Evolutionary conservation across 169 alveolate species (phyloP), one percentile per base, ranked within the genome.

Genomic region (Cryptosporidium bovis): DNA sequence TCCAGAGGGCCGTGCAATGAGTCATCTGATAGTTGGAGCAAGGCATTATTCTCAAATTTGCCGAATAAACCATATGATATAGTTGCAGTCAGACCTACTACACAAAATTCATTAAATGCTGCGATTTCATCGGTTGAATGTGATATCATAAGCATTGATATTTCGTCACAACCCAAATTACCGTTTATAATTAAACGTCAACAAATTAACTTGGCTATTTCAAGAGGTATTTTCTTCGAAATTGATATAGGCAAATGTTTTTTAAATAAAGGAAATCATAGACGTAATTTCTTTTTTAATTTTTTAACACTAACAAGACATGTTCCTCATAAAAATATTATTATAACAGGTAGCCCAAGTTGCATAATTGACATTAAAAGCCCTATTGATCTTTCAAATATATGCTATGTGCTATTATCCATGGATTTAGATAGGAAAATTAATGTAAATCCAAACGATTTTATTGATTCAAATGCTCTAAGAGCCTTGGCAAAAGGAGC

Each of bases 21-120:
- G 20, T 34, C 87, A n/a, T 60, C 87, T 15, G 87, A 77, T 12
- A 62, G 87, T 27, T 77, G 87, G 87, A 77, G 87, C 65, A 77
- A 77, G 24, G 71, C 87, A 15, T 34, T 77, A 62, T 77, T 77
- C 15, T 77, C 87, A 36, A 31, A 65, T 56, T 18, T 62, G 20
- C 71, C 56, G 16, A 34, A 77, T 48, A 64, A 77, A 12, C 65
- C 69, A 13, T 77, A 77, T 51, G 87, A 77, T 27, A 48, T 77
- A 8, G 71, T 77, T 13, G 71, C 87, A 29, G 69, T 77, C 15
- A 77, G 87, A 36, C 87, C 87, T 2, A 77, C 87, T 7, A 77
- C 87, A 8, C 87, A 77, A 40, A 62, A 29, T 27, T 56, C 87
- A 58, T 31, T 77, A 40, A 77, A 60, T 60, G 40, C 77, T 18